Conservation (phyloP, 2,329 filamentous ascomycete genomes). For the Epichloe aotearoae region DNA sequence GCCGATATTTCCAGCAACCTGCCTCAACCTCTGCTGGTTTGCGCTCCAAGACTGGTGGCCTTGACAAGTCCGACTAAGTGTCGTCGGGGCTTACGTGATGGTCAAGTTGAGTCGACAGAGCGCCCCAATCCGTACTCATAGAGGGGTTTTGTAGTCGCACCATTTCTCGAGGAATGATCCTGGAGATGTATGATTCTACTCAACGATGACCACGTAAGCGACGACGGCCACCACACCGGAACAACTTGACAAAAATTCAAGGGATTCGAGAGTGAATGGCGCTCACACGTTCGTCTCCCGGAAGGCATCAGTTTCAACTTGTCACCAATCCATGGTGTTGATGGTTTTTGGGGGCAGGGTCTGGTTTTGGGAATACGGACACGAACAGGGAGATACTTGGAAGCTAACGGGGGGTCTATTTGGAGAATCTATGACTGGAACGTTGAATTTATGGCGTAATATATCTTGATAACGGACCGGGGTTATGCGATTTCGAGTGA, state of each 20-base stretch:
- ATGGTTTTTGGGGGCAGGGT: background rate
- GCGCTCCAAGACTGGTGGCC: constrained; percentile 72
- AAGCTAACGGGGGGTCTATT: background rate
- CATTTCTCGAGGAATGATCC: background rate
- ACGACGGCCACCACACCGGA: background rate
- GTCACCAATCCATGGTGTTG: background rate
- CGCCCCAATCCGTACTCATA: background rate
- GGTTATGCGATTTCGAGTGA: background rate
- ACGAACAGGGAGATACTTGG: background rate
- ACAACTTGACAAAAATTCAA: background rate
- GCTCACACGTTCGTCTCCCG: background rate
- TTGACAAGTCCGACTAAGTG: constrained; percentile 53
- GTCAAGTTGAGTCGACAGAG: background rate
- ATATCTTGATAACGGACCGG: background rate
- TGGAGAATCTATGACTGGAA: constrained; percentile 1
- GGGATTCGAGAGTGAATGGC: background rate
- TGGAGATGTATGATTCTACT: background rate
- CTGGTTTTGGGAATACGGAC: background rate
- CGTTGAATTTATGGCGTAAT: constrained; percentile 3
- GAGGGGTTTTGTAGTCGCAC: background rate
- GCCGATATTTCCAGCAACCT: constrained; percentile 68
- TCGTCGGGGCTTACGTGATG: constrained; percentile 1
- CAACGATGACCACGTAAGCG: background rate
- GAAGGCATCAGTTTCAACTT: background rate
- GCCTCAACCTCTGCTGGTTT: constrained; percentile 75